Base-by-base conservation (phyloP, 1,284 basidiomycete genomes). In the Xerocomus amazonicus region DNA sequence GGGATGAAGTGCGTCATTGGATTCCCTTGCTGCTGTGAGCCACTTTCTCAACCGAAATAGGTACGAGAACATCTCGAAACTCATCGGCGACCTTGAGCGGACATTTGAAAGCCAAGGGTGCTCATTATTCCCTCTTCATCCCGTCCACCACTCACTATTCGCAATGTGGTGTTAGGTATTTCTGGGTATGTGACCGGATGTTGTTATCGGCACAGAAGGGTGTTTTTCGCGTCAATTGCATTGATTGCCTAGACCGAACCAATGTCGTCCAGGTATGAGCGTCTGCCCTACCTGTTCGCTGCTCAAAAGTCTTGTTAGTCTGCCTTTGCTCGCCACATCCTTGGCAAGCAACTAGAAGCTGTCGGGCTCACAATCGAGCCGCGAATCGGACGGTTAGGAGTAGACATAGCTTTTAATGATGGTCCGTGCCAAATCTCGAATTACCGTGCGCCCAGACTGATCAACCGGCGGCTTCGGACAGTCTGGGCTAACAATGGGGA, bases 401-500 rank as follows among this genome's bases (percentile, higher is more conserved):
- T 84, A 45, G 92, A 97, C 60, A 63, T 82, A 13, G 83, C 89
- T 3, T 95, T 96, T 70, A 97, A 96, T 59, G 87, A 92, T 65
- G 81, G 90, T 91, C 53, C 52, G 77, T 64, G 4, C 38, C 35
- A 13, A 13, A 28, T 46, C 16, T 46, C 45, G 46, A 43, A 35
- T 31, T 9, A n/a, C 17, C 6, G 4, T n/a, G 9, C 40, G 35
- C 33, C 32, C 6, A 5, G 6, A 39, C 39, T 50, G 31, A 57
- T 55, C 49, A 16, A 52, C 54, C 50, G 26, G 34, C 27, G 19
- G 39, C 16, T 19, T 33, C 3, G 48, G 26, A 45, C 45, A 90
- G 87, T 93, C 19, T 98, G 95, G 96, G 96, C 96, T 3, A 95
- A 96, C 64, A 96, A 96, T 56, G 93, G 92, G 2, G 91, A 95